Conservation (phyloP, 1,139 yeast species). For the Hemisphaericaspora xylanilytica region DNA sequence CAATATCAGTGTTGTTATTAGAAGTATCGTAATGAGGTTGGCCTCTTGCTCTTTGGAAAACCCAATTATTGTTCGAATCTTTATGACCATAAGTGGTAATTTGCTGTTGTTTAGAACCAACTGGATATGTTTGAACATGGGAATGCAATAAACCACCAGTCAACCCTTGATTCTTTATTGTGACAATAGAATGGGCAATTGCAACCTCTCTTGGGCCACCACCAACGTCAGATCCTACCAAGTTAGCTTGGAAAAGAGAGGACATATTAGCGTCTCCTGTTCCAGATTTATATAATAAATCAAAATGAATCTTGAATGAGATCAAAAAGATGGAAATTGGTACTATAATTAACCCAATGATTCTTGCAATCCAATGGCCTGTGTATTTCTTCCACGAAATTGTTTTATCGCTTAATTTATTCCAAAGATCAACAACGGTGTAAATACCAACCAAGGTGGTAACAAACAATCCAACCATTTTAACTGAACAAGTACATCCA, state of each 20-base stretch:
- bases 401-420: slow-evolving; percentile 56
- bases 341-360: slow-evolving; percentile 55
- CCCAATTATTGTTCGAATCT: slow-evolving; percentile 90
- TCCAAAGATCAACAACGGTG: slow-evolving; percentile 73
- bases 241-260: slow-evolving; percentile 91
- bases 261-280: slow-evolving; percentile 98
- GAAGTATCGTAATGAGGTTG: slow-evolving; percentile 51
- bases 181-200: slow-evolving; percentile 70
- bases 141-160: slow-evolving; percentile 94
- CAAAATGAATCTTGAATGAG: slow-evolving; percentile 73
- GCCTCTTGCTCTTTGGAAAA: slow-evolving; percentile 71
- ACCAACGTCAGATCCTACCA: slow-evolving; percentile 74
- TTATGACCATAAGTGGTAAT: slow-evolving; percentile 92
- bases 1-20: slow-evolving; percentile 52
- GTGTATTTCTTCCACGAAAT: slow-evolving; percentile 50
- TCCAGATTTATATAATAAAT: slow-evolving; percentile 69
- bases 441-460: slow-evolving; percentile 75
- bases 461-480: slow-evolving; percentile 81
- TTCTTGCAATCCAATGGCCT: slow-evolving; percentile 66
- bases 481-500: slow-evolving; percentile 80
- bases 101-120: slow-evolving; percentile 95
- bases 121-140: slow-evolving; percentile 90
- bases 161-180: slow-evolving; percentile 86
- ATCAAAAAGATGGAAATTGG: slow-evolving; percentile 63
- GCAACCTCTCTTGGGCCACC: slow-evolving; percentile 90